Base-by-base conservation (phyloP, 2,329 filamentous ascomycete genomes). In the Diaporthe caulivora region DNA sequence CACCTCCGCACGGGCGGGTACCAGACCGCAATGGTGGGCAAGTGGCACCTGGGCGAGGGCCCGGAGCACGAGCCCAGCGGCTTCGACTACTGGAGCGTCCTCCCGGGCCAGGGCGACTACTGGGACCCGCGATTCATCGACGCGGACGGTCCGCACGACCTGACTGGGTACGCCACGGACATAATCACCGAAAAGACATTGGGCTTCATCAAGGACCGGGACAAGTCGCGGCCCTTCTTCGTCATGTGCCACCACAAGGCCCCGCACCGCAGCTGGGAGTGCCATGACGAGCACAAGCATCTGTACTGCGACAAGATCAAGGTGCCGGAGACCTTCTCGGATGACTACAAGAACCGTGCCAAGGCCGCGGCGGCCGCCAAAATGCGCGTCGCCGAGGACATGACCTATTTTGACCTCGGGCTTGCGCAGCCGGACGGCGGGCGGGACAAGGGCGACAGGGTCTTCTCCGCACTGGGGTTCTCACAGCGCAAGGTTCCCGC, bases 171-270 rank as follows among this genome's bases (percentile, higher is more conserved):
- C 71, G 87, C 82, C 0, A 88, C 87, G 0, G 86, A 89, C 47
- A 84, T 88, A 73, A 88, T 89, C 73, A 87, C 86, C 0, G 83
- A 88, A 72, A 88, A 87, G 78, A 84, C 81, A 31, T 75, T 89
- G 7, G 77, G 83, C 37, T 87, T 81, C 77, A 83, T 88, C 24
- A 60, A 78, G 44, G 72, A 68, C 2, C 76, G 79, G 15, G 79
- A 82, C 26, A 79, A 81, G 10, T 80, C 81, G 53, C 80, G 80
- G 72, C 87, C 87, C 0, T 89, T 89, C 78, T 89, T 88, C 76
- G 76, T 88, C 55, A 89, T 89, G 87, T 89, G 86, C 76, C 87
- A 89, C 75, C 87, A 89, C 77, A 89, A 89, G 75, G 87, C 87
- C 0, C 87, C 87, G 0, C 87, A 89, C 75, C 82, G 87, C 4